Base-by-base conservation (phyloP, 768 basidiomycete genomes). In the Naganishia randhawae region DNA sequence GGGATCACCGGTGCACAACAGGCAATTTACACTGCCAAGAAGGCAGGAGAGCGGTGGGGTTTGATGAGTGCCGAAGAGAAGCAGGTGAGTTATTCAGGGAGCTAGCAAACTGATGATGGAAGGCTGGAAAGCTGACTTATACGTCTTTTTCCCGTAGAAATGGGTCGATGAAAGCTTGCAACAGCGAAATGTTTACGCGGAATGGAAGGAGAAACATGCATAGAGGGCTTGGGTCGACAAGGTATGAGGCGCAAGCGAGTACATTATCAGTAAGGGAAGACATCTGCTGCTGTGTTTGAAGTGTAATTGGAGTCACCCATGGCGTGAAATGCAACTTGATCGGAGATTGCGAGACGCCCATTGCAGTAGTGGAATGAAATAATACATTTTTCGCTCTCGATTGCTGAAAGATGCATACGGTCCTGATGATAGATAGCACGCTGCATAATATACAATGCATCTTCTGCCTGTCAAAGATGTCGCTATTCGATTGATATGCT, bases 21-120 rank as follows among this genome's bases (percentile, higher is more conserved):
- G 48, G 41, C 53, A 29, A 54, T 63, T 39, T 70, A 45, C 29
- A 48, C 41, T 7, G 50, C 54, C 57, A 70, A 70, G 61, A 66
- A 57, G 51, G 69, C 54, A 6, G 69, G 69, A 4, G 54, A 65
- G 61, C 66, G 55, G 48, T 70, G 69, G 69, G 65, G n/a, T 0
- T 32, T 48, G 27, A 70, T 70, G 69, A 70, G 65, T 25, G 35
- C 9, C 27, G 57, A 63, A 25, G 65, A 70, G 48, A 70, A 70
- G 69, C 41, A 70, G 65, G 69, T 70, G 31, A 13, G 69, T 62
- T 48, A n/a, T 22, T 7, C 14, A 7, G 42, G 42, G 14, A 6
- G 42, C 14, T 13, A 8, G 8, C 37, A 39, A 39, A 14, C 37
- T 7, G 37, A 7, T 7, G 14, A 39, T 8, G 37, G 14, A 7